Base-by-base conservation (phyloP, 1,284 basidiomycete genomes). In the Xerocomus cyaneibrunnescens region DNA sequence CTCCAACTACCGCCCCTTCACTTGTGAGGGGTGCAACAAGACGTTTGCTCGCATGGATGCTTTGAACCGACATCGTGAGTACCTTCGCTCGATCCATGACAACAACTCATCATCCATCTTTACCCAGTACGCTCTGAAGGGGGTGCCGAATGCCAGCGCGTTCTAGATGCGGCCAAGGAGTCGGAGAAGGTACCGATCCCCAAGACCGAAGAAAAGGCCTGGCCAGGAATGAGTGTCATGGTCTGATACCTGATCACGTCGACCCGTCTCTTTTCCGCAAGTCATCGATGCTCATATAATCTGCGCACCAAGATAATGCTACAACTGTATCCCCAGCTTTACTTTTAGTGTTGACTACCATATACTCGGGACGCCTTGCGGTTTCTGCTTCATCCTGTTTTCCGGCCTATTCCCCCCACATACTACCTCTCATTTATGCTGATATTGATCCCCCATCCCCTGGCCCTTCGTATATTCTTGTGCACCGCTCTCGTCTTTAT, bases 41-140 rank as follows among this genome's bases (percentile, higher is more conserved):
- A 85, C 80, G 54, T 91, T 91, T 71, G 86, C 85, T 45, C 71
- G 88, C 55, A 85, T 89, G 80, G 87, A 90, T 65, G 89, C 87
- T 45, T 75, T 91, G 38, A 89, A 89, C 66, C 71, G 88, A 51
- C 88, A 91, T 71, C 62, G 86, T 88, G 65, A 72, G 85, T 83
- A 40, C 45, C 22, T 17, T 32, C 47, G 31, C 4, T 43, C 41
- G n/a, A 17, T 39, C 14, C 8, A n/a, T 9, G n/a, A 30, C 47
- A 1, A 39, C 3, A 3, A 42, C 53, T 51, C 17, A 56, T 44
- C 23, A 17, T 8, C 10, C 2, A 22, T 31, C 0, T 22, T 17
- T 49, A 36, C 16, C 21, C 57, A 81, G 79, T 83, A 52, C 74
- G 75, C 35, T 81, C 81, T 23, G 79, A 83, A 54, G 79, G 80